Evolutionary conservation across 208 protist genomes (phyloP).

Genomic region (Acanthamoeba lenticulata): DNA sequence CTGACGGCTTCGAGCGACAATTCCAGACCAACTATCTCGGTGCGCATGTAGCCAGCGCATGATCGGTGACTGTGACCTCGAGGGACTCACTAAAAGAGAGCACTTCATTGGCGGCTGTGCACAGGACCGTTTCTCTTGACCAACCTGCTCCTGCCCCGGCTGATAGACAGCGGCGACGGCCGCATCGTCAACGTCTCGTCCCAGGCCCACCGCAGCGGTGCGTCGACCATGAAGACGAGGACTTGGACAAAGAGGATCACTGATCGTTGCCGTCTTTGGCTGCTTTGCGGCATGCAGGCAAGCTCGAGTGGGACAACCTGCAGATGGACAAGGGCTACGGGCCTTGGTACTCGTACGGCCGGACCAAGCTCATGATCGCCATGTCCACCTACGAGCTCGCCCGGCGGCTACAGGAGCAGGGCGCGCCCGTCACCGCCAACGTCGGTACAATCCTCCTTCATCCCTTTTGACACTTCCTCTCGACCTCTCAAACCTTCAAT

Average conservation of each 20-base stretch:
- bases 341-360: neutral
- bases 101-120: neutral
- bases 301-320: conserved; percentile 3
- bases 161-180: neutral
- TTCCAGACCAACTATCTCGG: conserved; percentile 44
- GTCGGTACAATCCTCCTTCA: neutral
- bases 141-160: neutral
- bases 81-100: no score
- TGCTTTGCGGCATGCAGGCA: neutral
- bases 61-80: no score
- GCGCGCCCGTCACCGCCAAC: neutral
- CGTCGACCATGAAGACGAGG: neutral
- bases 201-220: neutral
- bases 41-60: no score
- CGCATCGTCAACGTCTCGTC: conserved; percentile 25
- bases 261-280: no score
- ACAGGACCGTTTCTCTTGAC: conserved; percentile 7
- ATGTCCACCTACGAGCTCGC: conserved; percentile 20
- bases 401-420: neutral
- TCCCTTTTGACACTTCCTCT: neutral
- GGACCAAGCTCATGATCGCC: neutral
- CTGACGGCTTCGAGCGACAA: neutral
- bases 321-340: conserved; percentile 8
- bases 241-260: neutral
- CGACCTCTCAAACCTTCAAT: neutral